Evolutionary conservation across 805 yeast species (phyloP).

Genomic region (Wickerhamiella spandovensis): DNA sequence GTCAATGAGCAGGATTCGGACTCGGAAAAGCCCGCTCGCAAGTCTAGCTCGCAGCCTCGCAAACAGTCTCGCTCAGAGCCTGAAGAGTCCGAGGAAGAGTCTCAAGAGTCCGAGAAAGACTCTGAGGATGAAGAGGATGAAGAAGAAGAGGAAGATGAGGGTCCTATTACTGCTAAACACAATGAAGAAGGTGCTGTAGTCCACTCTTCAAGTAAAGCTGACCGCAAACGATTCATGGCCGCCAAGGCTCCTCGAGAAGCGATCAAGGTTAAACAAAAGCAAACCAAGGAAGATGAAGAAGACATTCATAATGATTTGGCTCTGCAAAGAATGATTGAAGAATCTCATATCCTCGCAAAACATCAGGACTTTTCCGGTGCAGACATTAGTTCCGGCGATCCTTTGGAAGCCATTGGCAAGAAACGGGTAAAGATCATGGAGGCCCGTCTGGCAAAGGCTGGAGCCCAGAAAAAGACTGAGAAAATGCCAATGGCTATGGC

Average conservation of each 20-base stretch:
- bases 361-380: slow-evolving; percentile 22
- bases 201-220: slow-evolving; percentile 12
- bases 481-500: slow-evolving; percentile 84
- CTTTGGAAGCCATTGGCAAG: slow-evolving; percentile 27
- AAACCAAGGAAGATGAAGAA: slow-evolving; percentile 27
- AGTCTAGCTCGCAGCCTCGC: too few relatives aligned
- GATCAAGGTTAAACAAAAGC: slow-evolving; percentile 5
- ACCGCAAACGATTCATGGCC: slow-evolving; percentile 16
- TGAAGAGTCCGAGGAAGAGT: too few relatives aligned
- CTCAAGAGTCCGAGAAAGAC: not conserved
- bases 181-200: slow-evolving; percentile 12
- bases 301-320: slow-evolving; percentile 55
- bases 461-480: slow-evolving; percentile 34
- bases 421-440: slow-evolving; percentile 26
- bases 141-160: slow-evolving; percentile 9
- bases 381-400: slow-evolving; percentile 23
- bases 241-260: slow-evolving; percentile 23
- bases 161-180: slow-evolving; percentile 25
- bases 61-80: too few relatives aligned
- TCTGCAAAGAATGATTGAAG: slow-evolving; percentile 50
- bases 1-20: not conserved
- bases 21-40: too few relatives aligned
- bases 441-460: slow-evolving; percentile 25
- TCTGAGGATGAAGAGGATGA: slow-evolving; percentile 5
- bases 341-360: slow-evolving; percentile 46